These are phyloP conservation scores for Fusarium paranaense DNA, from an alignment of 2,329 filamentous ascomycete genomes.

Conservation along the genomic window DNA sequence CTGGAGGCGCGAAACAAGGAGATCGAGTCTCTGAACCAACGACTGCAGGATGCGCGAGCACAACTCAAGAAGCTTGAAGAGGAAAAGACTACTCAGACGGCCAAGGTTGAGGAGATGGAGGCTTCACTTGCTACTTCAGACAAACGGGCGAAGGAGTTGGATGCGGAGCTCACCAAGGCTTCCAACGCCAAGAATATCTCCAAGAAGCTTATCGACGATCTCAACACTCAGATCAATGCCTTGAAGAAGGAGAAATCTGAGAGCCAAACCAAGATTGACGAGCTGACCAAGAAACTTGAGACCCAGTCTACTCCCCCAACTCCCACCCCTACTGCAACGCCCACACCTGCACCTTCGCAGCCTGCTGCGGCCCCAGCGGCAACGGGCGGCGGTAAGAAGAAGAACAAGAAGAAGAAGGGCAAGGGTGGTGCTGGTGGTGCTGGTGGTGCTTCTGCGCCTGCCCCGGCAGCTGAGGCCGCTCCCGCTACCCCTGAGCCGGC, in stretches of 20 bases:
- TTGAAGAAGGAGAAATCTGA: conserved; percentile 50
- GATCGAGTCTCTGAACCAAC: conserved; percentile 62
- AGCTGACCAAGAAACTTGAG: conserved; percentile 59
- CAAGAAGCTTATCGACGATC: conserved; percentile 55
- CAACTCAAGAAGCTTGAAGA: conserved; percentile 59
- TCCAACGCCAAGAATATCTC: conserved; percentile 54
- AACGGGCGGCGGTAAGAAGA: conserved; percentile 59
- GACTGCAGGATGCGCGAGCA: conserved; percentile 56
- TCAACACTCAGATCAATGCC: conserved; percentile 52
- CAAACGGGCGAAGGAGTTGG: conserved; percentile 53
- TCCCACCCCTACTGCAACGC: conserved; percentile 33
- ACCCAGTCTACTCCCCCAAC: conserved; percentile 25
- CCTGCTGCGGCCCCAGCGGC: conserved; percentile 41
- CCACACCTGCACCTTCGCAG: conserved; percentile 41
- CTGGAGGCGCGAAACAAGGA: conserved; percentile 61
- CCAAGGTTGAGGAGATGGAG: conserved; percentile 52
- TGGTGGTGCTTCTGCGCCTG: conserved; percentile 51
- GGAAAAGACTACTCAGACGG: conserved; percentile 47
- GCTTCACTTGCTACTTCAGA: conserved; percentile 50
- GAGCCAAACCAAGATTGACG: conserved; percentile 50
- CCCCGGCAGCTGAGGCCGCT: conserved; percentile 48
- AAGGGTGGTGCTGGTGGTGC: conserved; percentile 69
- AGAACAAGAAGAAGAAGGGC: conserved; percentile 93
- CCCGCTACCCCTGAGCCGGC: conserved; percentile 52
- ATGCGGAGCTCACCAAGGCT: conserved; percentile 55